phyloP scores from a whole-genome alignment of 106 monocot genomes.

The Acorus gramineus region DNA sequence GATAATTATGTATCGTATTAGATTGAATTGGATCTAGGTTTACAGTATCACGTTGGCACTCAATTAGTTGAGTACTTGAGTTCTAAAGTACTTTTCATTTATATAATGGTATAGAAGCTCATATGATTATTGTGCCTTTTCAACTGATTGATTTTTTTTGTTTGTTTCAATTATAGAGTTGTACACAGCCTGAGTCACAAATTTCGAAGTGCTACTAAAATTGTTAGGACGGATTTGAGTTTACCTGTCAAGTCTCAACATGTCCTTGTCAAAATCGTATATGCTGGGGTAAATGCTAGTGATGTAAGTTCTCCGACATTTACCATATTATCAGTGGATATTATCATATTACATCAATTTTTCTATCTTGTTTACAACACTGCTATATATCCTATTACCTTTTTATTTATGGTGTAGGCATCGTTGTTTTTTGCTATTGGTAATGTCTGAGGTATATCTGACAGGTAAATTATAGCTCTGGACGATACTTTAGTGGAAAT shows the following conservation, averaged over 20 bases:
- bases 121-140: no score
- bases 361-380: no score
- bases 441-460: slow-evolving; percentile 8
- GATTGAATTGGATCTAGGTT: no score
- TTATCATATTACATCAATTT: no score
- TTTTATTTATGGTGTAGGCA: neutral
- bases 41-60: no score
- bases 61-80: no score
- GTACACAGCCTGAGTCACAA: slow-evolving; percentile 70
- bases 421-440: neutral
- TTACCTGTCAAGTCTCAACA: slow-evolving; percentile 56
- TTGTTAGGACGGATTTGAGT: slow-evolving; percentile 41
- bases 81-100: no score
- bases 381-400: neutral
- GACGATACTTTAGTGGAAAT: slow-evolving; percentile 68
- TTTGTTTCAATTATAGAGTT: slow-evolving; percentile 36
- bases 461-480: slow-evolving; percentile 96
- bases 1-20: no score
- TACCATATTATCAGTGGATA: no score
- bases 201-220: slow-evolving; percentile 74
- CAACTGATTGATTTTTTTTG: neutral
- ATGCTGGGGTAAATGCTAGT: slow-evolving; percentile 98
- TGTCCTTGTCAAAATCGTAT: slow-evolving; percentile 89
- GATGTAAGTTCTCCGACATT: slow-evolving; percentile 54
- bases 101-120: no score